phyloP scores from a whole-genome alignment of 805 yeast species.

The Ogataea kodamae region DNA sequence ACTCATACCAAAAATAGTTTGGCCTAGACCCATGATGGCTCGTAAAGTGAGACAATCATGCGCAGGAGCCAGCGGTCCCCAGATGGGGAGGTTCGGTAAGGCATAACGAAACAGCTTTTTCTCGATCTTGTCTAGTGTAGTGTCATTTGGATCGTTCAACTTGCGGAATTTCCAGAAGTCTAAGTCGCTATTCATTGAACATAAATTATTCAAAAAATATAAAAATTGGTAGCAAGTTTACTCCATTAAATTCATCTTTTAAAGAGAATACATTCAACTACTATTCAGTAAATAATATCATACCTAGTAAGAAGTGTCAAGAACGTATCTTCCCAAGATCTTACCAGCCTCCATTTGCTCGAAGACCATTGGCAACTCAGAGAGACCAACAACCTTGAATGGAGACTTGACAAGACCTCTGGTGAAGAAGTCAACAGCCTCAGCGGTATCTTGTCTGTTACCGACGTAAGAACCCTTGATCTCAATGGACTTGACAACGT shows the following conservation, averaged over 20 bases:
- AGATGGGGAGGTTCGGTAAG: conserved; percentile 27
- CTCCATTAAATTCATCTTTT: too few species aligned
- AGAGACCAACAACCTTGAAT: conserved; percentile 71
- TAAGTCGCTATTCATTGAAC: conserved; percentile 4
- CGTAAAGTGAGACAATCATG: conserved; percentile 31
- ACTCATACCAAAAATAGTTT: conserved; percentile 24
- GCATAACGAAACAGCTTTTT: conserved; percentile 29
- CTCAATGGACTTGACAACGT: conserved; percentile 68
- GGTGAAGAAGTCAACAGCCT: conserved; percentile 66
- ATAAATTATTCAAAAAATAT: too few species aligned
- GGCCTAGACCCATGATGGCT: conserved; percentile 24
- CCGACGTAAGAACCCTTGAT: conserved; percentile 86
- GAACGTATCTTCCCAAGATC: conserved; percentile 85
- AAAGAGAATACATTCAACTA: conserved; percentile 3
- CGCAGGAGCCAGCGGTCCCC: conserved; percentile 36
- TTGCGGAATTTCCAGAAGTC: conserved; percentile 20
- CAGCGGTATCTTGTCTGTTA: conserved; percentile 81
- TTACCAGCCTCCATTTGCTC: conserved; percentile 79
- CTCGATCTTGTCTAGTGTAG: conserved; percentile 14
- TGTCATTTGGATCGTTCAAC: conserved; percentile 26
- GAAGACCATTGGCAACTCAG: conserved; percentile 66
- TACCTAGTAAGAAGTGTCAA: conserved; percentile 69
- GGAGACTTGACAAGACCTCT: conserved; percentile 64
- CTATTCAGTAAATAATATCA: too few species aligned
- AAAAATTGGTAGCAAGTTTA: too few species aligned